Evolutionary conservation across 306 rosid species (phyloP), one percentile per base, ranked within the genome.

Genomic region (Quercus aquifolioides): DNA sequence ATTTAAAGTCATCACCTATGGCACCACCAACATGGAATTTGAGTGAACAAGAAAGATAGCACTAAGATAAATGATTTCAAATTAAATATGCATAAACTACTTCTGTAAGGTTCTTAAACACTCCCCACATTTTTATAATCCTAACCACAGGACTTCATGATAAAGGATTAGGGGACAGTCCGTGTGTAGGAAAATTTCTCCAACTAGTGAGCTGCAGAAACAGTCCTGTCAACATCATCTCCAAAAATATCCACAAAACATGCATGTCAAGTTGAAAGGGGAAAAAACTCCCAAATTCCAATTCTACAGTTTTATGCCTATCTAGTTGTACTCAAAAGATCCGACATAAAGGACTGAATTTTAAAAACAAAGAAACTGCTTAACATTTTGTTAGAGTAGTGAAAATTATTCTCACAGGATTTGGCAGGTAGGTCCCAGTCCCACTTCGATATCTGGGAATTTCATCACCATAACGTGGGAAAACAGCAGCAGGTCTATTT

Each of bases 391-490:
- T 17, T 6, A 35, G 58, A 58, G 70, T 15, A 5, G 69, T 70
- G 62, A 81, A 64, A 31, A n/a, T 65, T 71, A 82, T 79, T 75
- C 99, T 90, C 93, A 96, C 99, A 71, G 99, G 96, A 90, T 90
- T 90, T 55, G 99, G 99, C 80, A 93, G 86, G 84, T 93, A 96
- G 51, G 99, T 93, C 73, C 99, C 99, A 8, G 99, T 96, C 76
- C 99, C 99, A 81, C 93, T 88, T 72, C 99, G 93, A 86, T 84
- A 85, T 82, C 94, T 88, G 9, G 99, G 97, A 78, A 90, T 88
- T 59, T 93, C 98, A 74, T 96, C 96, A 5, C 65, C 91, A 82
- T 83, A 93, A 68, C 84, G 92, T 70, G 90, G 97, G 87, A 93
- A 90, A 30, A 88, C 79, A 84, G 73, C 82, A 28, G 92, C 73